Evolutionary conservation across 2,329 filamentous ascomycete genomes (phyloP).

Genomic region (Paraconiothyrium brasiliense): DNA sequence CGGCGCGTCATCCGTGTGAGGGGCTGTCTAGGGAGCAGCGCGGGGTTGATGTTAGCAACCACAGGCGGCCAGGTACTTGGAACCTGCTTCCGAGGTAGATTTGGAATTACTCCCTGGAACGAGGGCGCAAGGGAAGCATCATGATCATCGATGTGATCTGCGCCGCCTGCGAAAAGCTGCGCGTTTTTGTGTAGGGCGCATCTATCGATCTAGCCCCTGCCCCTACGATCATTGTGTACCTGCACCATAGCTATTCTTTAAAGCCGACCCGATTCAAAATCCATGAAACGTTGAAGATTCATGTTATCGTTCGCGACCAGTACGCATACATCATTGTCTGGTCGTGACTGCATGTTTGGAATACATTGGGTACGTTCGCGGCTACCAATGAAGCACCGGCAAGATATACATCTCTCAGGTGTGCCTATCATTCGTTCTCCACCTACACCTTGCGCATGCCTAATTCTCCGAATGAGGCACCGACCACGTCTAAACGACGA

Average conservation of each 20-base stretch:
- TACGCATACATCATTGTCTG: background rate
- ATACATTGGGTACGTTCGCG: background rate
- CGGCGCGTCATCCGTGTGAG: slow-evolving; percentile 20
- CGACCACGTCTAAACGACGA: background rate
- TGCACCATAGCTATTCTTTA: too few species aligned
- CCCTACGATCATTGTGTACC: too few species aligned
- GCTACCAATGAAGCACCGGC: background rate
- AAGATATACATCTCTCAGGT: background rate
- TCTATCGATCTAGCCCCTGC: too few species aligned
- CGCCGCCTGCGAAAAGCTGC: too few species aligned
- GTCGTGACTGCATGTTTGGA: background rate
- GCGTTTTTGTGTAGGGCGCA: too few species aligned
- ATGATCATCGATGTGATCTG: too few species aligned
- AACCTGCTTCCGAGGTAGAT: background rate
- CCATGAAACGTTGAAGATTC: background rate
- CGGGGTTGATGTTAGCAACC: background rate
- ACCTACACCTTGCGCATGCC: too few species aligned
- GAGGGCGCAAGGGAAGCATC: too few species aligned
- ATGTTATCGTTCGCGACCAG: background rate
- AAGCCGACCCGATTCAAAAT: too few species aligned
- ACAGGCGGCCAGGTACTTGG: background rate
- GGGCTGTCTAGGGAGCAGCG: slow-evolving; percentile 10
- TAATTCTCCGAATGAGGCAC: too few species aligned
- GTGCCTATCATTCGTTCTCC: background rate
- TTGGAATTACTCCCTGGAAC: background rate